phyloP scores from a whole-genome alignment of 2,329 filamentous ascomycete genomes.

The Fusarium annulatum region DNA sequence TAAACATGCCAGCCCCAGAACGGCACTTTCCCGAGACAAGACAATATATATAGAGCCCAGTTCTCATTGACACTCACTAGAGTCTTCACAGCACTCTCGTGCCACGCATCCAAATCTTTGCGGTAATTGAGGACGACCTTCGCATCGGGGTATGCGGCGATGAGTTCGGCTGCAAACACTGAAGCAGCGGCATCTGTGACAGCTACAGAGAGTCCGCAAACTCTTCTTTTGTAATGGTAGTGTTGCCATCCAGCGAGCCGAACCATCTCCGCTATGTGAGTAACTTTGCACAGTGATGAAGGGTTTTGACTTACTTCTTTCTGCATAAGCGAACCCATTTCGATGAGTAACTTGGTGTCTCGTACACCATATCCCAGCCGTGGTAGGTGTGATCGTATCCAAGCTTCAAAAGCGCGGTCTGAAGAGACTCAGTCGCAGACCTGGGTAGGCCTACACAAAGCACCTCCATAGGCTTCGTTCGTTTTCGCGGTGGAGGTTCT shows the following conservation, averaged over 20 bases:
- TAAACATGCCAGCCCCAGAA: conserved; percentile 13
- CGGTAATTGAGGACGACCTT: conserved; percentile 31
- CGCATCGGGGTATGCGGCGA: conserved; percentile 29
- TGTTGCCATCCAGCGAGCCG: conserved; percentile 13
- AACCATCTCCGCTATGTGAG: conserved; percentile 17
- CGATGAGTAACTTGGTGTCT: conserved; percentile 24
- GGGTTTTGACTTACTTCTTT: conserved; percentile 7
- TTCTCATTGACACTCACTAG: conserved; percentile 12
- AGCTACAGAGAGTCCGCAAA: conserved; percentile 27
- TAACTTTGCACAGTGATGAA: too few relatives aligned
- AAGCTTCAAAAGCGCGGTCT: conserved; percentile 46
- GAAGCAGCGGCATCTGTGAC: conserved; percentile 27
- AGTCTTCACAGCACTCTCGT: conserved; percentile 22
- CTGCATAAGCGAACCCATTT: conserved; percentile 21
- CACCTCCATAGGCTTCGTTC: conserved; percentile 50
- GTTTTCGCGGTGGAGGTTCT: conserved; percentile 30
- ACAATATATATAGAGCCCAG: neutral
- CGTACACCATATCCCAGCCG: conserved; percentile 50
- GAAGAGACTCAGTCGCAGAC: conserved; percentile 51
- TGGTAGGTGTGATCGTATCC: conserved; percentile 49
- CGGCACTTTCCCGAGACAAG: neutral
- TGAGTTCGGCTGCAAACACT: conserved; percentile 25
- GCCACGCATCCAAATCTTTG: conserved; percentile 27
- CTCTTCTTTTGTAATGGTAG: conserved; percentile 8
- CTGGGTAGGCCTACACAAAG: conserved; percentile 50